Percentiles rank a stretch among this genome's conserved stretches.
Conservation (phyloP, 495 filamentous ascomycete genomes). For the Massariosphaeria phaeospora region DNA sequence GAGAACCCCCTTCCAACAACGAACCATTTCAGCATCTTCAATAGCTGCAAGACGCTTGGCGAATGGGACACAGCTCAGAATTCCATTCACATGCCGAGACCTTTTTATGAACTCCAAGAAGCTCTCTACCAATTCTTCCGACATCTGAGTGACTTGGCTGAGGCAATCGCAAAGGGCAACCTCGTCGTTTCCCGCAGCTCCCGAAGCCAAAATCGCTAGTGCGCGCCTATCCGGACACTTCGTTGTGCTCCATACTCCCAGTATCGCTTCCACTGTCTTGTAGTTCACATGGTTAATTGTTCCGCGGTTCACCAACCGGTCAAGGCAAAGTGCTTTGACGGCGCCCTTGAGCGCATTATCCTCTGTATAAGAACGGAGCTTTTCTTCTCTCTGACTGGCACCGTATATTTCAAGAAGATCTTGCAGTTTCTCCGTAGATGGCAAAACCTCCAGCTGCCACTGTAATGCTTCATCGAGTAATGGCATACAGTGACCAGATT, state of each 20-base stretch:
- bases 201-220: constrained; percentile 7
- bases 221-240: constrained; percentile 1
- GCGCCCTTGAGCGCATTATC: background rate
- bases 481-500: constrained; percentile 7
- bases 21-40: background rate
- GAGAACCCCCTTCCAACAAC: constrained; percentile 14
- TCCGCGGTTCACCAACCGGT: constrained; percentile 10
- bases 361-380: no score
- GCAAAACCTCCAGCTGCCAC: constrained; percentile 11
- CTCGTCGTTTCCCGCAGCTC: background rate
- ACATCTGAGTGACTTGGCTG: background rate
- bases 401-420: constrained; percentile 5
- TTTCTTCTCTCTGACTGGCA: background rate
- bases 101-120: no score
- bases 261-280: constrained; percentile 11
- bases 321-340: constrained; percentile 17
- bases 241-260: constrained; percentile 8
- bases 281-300: background rate
- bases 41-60: constrained; percentile 12
- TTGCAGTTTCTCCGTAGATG: background rate
- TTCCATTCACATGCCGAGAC: no score
- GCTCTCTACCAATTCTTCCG: constrained; percentile 1
- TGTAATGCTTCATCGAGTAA: background rate
- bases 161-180: constrained; percentile 12
- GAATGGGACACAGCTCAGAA: constrained; percentile 16